phyloP scores from a whole-genome alignment of 768 basidiomycete genomes.

The Amanita subjunquillea region DNA sequence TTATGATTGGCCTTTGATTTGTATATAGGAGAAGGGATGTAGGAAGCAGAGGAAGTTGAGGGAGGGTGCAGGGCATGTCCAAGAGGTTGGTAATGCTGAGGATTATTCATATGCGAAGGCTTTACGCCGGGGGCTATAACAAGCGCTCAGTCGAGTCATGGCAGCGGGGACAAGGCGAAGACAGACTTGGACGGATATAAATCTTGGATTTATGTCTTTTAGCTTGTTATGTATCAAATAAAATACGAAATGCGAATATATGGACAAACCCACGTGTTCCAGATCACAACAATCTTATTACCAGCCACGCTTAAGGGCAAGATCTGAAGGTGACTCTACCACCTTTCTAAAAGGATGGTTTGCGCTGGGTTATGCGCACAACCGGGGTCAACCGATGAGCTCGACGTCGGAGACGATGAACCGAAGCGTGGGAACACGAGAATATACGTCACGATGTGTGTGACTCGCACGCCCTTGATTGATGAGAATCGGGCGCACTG shows the following conservation, averaged over 20 bases:
- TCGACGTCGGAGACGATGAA: constrained; percentile 19
- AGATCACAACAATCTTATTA: constrained; percentile 7
- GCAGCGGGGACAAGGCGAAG: constrained; percentile 4
- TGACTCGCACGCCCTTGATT: background rate
- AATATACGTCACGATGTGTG: constrained; percentile 4
- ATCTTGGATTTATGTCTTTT: constrained; percentile 7
- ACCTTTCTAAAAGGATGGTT: background rate
- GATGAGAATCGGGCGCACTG: no score
- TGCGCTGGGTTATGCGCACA: background rate
- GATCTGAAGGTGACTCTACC: background rate
- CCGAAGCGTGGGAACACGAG: constrained; percentile 15
- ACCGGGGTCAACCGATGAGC: constrained; percentile 9
- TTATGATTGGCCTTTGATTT: constrained; percentile 10
- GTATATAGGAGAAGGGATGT: constrained; percentile 16
- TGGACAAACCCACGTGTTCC: constrained; percentile 5
- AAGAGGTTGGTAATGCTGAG: constrained; percentile 72
- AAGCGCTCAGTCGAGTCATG: constrained; percentile 5
- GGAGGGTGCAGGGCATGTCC: constrained; percentile 70
- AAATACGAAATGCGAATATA: constrained; percentile 16
- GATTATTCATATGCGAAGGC: constrained; percentile 42
- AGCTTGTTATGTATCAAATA: constrained; percentile 19
- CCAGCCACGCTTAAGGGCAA: background rate
- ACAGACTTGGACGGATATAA: constrained; percentile 10
- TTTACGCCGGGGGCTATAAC: background rate
- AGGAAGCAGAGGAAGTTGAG: constrained; percentile 20